phyloP scores from a whole-genome alignment of 805 yeast species.

The Saturnispora saitoi region DNA sequence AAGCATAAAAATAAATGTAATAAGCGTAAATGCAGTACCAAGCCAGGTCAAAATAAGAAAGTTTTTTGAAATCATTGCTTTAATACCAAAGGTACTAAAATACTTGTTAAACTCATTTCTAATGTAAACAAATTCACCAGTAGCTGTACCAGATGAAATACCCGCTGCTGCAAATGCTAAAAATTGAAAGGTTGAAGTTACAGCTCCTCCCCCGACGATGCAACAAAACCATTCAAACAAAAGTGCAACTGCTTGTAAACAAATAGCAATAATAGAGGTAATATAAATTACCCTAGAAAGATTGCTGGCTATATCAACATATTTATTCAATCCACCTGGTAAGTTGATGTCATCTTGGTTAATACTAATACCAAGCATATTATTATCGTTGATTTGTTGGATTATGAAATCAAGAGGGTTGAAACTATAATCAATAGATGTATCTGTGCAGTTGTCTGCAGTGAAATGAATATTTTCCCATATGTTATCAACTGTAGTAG shows the following conservation, averaged over 20 bases:
- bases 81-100: conserved; percentile 42
- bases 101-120: conserved; percentile 43
- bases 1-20: conserved; percentile 14
- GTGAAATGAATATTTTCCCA: conserved; percentile 25
- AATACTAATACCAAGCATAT: conserved; percentile 9
- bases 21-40: conserved; percentile 16
- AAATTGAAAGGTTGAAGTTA: conserved; percentile 25
- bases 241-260: conserved; percentile 33
- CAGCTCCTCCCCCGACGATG: conserved; percentile 6
- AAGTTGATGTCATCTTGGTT: conserved; percentile 31
- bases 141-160: conserved; percentile 28
- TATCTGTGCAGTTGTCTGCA: conserved; percentile 38
- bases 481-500: conserved; percentile 8
- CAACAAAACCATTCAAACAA: conserved; percentile 35
- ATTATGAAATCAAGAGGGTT: conserved; percentile 35
- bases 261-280: conserved; percentile 42
- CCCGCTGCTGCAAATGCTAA: conserved; percentile 14
- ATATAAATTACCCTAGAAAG: conserved; percentile 54
- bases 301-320: conserved; percentile 36
- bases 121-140: conserved; percentile 50
- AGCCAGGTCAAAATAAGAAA: conserved; percentile 23
- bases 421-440: conserved; percentile 48
- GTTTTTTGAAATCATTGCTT: conserved; percentile 33
- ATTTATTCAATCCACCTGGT: conserved; percentile 45
- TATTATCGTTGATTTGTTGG: conserved; percentile 10